phyloP scores from a whole-genome alignment of 2,329 filamentous ascomycete species.

The Rhynchosporium secalis region DNA sequence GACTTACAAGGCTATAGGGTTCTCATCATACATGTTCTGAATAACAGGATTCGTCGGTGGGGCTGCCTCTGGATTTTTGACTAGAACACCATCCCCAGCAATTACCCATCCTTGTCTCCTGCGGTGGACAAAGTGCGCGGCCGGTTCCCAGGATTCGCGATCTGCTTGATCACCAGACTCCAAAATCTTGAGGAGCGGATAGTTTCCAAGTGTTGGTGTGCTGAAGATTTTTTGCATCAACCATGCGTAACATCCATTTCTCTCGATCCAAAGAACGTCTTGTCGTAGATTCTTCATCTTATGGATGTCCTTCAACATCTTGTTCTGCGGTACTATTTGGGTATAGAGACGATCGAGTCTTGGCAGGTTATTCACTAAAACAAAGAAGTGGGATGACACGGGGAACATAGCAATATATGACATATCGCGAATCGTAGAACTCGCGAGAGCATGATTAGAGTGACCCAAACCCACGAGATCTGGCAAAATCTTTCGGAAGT shows the following conservation, averaged over 20 bases:
- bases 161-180: constrained; percentile 52
- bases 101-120: constrained; percentile 47
- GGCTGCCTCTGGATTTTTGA: constrained; percentile 33
- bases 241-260: constrained; percentile 37
- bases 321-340: constrained; percentile 48
- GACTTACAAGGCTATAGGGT: constrained; percentile 35
- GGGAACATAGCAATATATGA: constrained; percentile 69
- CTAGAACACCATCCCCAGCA: constrained; percentile 48
- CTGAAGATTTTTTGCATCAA: constrained; percentile 38
- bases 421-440: constrained; percentile 49
- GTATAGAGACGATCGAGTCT: constrained; percentile 55
- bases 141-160: constrained; percentile 49
- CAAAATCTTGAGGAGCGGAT: constrained; percentile 48
- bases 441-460: constrained; percentile 43
- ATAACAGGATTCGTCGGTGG: neutral
- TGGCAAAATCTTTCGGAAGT: constrained; percentile 52
- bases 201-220: constrained; percentile 40
- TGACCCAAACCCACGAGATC: constrained; percentile 47
- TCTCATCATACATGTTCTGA: constrained; percentile 20
- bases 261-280: constrained; percentile 38
- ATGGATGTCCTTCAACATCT: constrained; percentile 40
- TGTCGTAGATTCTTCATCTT: constrained; percentile 35
- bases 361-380: constrained; percentile 50
- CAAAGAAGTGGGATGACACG: constrained; percentile 59
- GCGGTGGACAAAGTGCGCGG: constrained; percentile 44